Evolutionary conservation across 208 protist species (phyloP).

Genomic region (Acanthamoeba royreba): DNA sequence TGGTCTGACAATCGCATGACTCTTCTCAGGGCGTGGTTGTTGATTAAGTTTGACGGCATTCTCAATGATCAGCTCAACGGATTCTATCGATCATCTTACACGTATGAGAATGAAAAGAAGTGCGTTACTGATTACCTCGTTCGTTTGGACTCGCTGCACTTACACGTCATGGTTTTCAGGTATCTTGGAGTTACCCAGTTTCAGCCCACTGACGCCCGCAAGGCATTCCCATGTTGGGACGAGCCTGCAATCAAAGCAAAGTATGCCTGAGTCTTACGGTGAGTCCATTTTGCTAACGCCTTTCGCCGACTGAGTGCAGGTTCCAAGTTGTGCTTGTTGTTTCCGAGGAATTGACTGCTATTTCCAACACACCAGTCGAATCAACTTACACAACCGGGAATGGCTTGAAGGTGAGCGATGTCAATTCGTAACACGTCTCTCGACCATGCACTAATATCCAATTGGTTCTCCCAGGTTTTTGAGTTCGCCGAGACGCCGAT

Average conservation of each 20-base stretch:
- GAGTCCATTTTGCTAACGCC: neutral
- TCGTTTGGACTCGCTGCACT: neutral
- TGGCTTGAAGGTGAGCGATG: neutral
- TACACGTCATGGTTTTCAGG: neutral
- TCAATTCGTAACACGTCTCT: too few species aligned
- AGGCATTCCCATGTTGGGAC: constrained; percentile 93
- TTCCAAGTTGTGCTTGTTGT: constrained; percentile 90
- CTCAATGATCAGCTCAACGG: constrained; percentile 89
- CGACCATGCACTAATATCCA: too few species aligned
- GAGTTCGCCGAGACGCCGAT: constrained; percentile 71
- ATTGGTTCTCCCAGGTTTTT: neutral
- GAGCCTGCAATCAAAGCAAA: constrained; percentile 92
- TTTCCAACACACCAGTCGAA: constrained; percentile 88
- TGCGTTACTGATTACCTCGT: neutral
- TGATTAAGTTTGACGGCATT: constrained; percentile 83
- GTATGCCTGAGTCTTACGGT: neutral
- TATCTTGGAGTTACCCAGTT: constrained; percentile 44
- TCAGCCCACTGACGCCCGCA: constrained; percentile 81
- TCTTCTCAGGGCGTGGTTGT: constrained; percentile 64
- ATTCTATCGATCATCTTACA: constrained; percentile 85
- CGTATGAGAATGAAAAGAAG: neutral
- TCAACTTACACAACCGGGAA: neutral
- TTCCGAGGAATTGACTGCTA: constrained; percentile 73
- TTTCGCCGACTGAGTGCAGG: neutral
- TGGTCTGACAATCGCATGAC: too few species aligned